A percentile compares a stretch with the other conserved stretches of the same genome.
These are phyloP conservation scores for Cryphonectria naterciae DNA, from an alignment of 2,329 filamentous ascomycete species.

Conservation along the genomic window DNA sequence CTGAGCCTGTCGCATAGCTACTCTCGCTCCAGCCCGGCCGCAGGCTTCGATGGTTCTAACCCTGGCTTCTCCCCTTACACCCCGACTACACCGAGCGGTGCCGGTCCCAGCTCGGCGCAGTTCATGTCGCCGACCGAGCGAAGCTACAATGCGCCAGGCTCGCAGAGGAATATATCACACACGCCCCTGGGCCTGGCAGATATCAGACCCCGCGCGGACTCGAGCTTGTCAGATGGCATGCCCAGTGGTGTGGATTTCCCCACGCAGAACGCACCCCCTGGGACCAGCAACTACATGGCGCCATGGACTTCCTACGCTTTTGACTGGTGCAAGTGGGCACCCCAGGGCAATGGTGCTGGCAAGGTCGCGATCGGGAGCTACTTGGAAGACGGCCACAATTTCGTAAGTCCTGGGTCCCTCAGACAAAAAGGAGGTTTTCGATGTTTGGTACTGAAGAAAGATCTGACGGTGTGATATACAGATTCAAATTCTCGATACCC, in stretches of 20 bases:
- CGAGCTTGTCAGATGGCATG: slow-evolving; percentile 73
- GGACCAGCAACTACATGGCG: slow-evolving; percentile 90
- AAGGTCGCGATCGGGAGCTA: slow-evolving; percentile 97
- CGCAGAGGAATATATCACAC: slow-evolving; percentile 70
- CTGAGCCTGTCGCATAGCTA: slow-evolving; percentile 73
- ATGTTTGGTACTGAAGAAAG: neutral
- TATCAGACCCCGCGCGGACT: slow-evolving; percentile 85
- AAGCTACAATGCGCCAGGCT: slow-evolving; percentile 61
- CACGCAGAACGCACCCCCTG: slow-evolving; percentile 63
- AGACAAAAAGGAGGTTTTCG: neutral
- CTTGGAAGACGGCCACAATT: slow-evolving; percentile 96
- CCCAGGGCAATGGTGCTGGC: slow-evolving; percentile 77
- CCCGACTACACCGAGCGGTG: slow-evolving; percentile 67
- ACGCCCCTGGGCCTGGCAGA: slow-evolving; percentile 90
- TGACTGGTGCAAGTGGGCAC: slow-evolving; percentile 99
- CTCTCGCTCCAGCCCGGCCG: slow-evolving; percentile 81
- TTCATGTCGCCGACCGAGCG: slow-evolving; percentile 63
- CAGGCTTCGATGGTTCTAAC: slow-evolving; percentile 50
- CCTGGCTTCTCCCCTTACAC: slow-evolving; percentile 59
- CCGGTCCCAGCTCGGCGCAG: slow-evolving; percentile 57
- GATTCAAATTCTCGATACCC: slow-evolving; percentile 97
- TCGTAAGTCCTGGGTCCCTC: slow-evolving; percentile 60
- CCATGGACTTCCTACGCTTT: slow-evolving; percentile 96
- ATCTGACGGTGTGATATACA: slow-evolving; percentile 41
- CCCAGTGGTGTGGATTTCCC: slow-evolving; percentile 68